A percentile compares a stretch with the other conserved stretches of the same genome.
These are phyloP conservation scores for Thymus quinquecostatus DNA, from an alignment of 257 asterid species.

Conservation along the genomic window DNA sequence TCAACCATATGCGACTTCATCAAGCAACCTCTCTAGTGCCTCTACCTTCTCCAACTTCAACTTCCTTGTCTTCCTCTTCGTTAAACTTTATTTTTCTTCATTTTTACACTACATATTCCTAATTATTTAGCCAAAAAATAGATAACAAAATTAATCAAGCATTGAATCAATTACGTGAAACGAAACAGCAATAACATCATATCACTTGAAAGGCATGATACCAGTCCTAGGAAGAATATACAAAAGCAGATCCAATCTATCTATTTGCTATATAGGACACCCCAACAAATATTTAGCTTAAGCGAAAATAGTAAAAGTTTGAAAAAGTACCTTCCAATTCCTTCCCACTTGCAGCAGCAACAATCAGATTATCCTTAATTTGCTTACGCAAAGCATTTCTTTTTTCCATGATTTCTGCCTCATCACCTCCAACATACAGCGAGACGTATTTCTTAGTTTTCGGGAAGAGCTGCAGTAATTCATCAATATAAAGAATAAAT, in stretches of 20 bases:
- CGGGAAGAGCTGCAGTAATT: constrained; percentile 84
- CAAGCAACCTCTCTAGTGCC: no score
- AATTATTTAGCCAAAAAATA: no score
- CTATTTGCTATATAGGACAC: neutral
- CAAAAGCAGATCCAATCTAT: neutral
- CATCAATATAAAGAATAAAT: constrained; percentile 13
- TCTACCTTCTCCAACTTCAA: no score
- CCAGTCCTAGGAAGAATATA: neutral
- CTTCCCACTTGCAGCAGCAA: constrained; percentile 97
- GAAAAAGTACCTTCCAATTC: constrained; percentile 83
- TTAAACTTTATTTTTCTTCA: no score
- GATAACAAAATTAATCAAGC: no score
- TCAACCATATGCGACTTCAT: no score
- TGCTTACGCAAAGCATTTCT: constrained; percentile 66
- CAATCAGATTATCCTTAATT: constrained; percentile 77
- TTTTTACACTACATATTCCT: no score
- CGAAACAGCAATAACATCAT: no score
- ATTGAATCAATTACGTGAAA: no score
- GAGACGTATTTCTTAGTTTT: constrained; percentile 85
- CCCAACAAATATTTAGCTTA: neutral
- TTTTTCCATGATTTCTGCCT: constrained; percentile 66
- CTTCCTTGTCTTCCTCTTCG: no score
- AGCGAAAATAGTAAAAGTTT: neutral
- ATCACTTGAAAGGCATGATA: neutral
- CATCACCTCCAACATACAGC: constrained; percentile 83